Percentiles rank a stretch among this genome's conserved stretches.
These are phyloP conservation scores for Xylaria sp. DNA, from an alignment of 2,329 filamentous ascomycete species.

Conservation along the genomic window DNA sequence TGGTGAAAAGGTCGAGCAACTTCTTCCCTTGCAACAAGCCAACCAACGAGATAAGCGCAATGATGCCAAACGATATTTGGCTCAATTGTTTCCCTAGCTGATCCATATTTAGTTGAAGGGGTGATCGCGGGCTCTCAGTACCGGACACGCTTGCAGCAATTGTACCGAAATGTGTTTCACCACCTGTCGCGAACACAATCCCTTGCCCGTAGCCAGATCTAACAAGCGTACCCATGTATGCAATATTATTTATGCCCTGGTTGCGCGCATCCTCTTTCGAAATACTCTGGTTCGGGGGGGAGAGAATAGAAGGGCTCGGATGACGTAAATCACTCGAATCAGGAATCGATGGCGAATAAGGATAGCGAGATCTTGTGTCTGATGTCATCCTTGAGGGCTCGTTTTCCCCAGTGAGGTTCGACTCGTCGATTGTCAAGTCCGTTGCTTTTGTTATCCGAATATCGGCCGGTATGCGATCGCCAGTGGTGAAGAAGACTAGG, in stretches of 20 bases:
- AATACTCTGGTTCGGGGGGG: conserved; percentile 66
- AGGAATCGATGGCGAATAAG: conserved; percentile 42
- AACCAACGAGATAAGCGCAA: conserved; percentile 89
- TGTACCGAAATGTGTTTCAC: conserved; percentile 92
- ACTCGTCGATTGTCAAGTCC: conserved; percentile 94
- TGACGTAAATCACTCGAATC: conserved; percentile 50
- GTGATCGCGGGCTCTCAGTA: conserved; percentile 94
- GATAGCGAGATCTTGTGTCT: conserved; percentile 60
- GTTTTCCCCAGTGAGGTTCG: conserved; percentile 96
- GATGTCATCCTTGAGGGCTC: conserved; percentile 86
- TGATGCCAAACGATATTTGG: conserved; percentile 95
- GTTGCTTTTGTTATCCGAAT: conserved; percentile 91
- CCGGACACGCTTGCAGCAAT: conserved; percentile 94
- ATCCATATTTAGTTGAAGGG: conserved; percentile 96
- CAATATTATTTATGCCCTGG: conserved; percentile 87
- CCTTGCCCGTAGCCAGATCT: conserved; percentile 95
- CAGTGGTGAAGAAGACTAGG: conserved; percentile 91
- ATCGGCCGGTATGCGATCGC: conserved; percentile 95
- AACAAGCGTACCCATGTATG: conserved; percentile 97
- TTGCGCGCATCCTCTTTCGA: conserved; percentile 73
- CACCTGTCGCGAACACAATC: conserved; percentile 95
- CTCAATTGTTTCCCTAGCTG: conserved; percentile 95
- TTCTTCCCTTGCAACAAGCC: conserved; percentile 91
- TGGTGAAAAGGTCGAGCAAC: conserved; percentile 94
- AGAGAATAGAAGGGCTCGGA: conserved; percentile 56